Percentiles rank a stretch among this genome's conserved stretches.
Evolutionary conservation across 768 basidiomycete species (phyloP).

Genomic region (Clitopilus hobsonii): DNA sequence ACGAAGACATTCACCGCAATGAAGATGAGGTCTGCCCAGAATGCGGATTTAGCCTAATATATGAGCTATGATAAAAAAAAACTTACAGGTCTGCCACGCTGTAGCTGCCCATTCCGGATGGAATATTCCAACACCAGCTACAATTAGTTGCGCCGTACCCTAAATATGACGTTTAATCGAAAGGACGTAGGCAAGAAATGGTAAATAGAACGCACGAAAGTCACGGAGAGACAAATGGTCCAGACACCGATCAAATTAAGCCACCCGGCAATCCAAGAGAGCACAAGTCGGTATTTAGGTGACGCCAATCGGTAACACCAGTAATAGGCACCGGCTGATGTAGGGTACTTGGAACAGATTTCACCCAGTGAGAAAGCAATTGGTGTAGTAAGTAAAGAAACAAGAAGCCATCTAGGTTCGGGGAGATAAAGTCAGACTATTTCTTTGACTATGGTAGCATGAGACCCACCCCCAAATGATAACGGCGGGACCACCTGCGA

Average conservation of each 20-base stretch:
- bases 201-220: constrained; percentile 41
- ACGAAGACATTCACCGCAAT: constrained; percentile 45
- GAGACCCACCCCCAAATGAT: constrained; percentile 54
- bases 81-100: constrained; percentile 56
- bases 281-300: constrained; percentile 42
- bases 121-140: constrained; percentile 56
- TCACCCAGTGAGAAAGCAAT: constrained; percentile 54
- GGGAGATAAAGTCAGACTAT: not conserved
- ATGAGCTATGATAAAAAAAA: not conserved
- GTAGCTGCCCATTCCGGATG: constrained; percentile 54
- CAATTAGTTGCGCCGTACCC: constrained; percentile 57
- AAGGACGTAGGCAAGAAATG: too few species aligned
- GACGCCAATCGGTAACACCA: constrained; percentile 62
- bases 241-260: constrained; percentile 64
- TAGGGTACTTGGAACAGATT: constrained; percentile 57
- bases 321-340: constrained; percentile 59
- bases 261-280: constrained; percentile 70
- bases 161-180: constrained; percentile 7
- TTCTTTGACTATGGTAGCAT: not conserved
- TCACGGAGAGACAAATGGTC: constrained; percentile 63
- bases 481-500: constrained; percentile 50
- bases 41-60: constrained; percentile 3
- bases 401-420: constrained; percentile 43
- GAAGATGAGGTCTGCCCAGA: constrained; percentile 45
- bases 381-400: constrained; percentile 41